Conservation (phyloP, 1,284 basidiomycete genomes). For the Ceratobasidium sp. region DNA sequence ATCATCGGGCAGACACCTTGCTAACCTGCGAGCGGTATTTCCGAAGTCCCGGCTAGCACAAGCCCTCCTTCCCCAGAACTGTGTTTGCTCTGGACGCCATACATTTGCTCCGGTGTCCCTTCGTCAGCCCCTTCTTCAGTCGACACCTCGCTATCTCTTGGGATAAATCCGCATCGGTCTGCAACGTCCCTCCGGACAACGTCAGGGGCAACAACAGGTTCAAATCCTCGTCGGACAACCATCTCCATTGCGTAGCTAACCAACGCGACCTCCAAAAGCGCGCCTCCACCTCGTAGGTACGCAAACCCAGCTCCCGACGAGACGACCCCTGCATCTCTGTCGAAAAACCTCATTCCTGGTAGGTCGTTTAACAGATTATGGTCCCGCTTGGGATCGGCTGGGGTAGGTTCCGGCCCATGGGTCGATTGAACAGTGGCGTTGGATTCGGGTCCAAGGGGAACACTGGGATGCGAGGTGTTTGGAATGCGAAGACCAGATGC, state of each 20-base stretch:
- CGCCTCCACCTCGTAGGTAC: slow-evolving; percentile 82
- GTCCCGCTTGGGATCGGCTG: slow-evolving; percentile 64
- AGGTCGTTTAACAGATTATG: slow-evolving; percentile 67
- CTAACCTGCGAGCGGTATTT: slow-evolving; percentile 84
- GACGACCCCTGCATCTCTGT: slow-evolving; percentile 76
- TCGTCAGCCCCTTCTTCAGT: slow-evolving; percentile 42
- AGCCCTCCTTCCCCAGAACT: slow-evolving; percentile 55
- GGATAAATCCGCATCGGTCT: slow-evolving; percentile 90
- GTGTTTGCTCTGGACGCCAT: slow-evolving; percentile 37
- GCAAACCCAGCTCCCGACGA: slow-evolving; percentile 93
- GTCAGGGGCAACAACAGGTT: slow-evolving; percentile 84
- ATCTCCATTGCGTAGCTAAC: slow-evolving; percentile 84
- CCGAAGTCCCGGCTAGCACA: slow-evolving; percentile 75
- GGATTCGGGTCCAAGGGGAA: slow-evolving; percentile 79
- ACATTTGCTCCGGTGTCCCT: slow-evolving; percentile 38
- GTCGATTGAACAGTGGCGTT: slow-evolving; percentile 67
- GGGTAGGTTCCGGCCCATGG: slow-evolving; percentile 67
- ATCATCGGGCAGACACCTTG: slow-evolving; percentile 78
- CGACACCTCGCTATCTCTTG: slow-evolving; percentile 63
- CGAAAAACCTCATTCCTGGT: slow-evolving; percentile 71
- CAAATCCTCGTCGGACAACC: slow-evolving; percentile 79
- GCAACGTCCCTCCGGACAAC: slow-evolving; percentile 89
- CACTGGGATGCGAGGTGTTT: slow-evolving; percentile 82
- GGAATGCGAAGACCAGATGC: slow-evolving; percentile 74
- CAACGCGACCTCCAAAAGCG: slow-evolving; percentile 87